Evolutionary conservation across 176 grass and related monocot genomes (phyloP).

Genomic region (Avena eriantha): DNA sequence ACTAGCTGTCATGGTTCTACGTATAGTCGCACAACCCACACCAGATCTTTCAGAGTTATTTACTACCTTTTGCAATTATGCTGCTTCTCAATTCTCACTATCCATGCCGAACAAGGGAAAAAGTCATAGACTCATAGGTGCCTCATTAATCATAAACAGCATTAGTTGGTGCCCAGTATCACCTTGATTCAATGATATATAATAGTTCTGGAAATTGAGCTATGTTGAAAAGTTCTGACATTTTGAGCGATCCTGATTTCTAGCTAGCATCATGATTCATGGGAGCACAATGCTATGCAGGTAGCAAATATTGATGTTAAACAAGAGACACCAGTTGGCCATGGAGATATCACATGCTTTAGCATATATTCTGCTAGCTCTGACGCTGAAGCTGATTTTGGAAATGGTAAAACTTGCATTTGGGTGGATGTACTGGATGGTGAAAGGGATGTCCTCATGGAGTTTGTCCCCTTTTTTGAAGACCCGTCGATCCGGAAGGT

Average conservation of each 20-base stretch:
- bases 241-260: neutral
- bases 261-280: constrained; percentile 32
- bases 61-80: constrained; percentile 7
- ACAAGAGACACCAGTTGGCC: constrained; percentile 86
- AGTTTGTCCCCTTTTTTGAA: constrained; percentile 96
- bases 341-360: constrained; percentile 94
- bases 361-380: constrained; percentile 80
- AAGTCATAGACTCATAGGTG: neutral
- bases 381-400: constrained; percentile 77
- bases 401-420: constrained; percentile 91
- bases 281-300: constrained; percentile 50
- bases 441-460: constrained; percentile 74
- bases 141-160: neutral
- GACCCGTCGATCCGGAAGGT: constrained; percentile 90
- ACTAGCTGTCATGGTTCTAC: neutral
- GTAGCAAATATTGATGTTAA: constrained; percentile 89
- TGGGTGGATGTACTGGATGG: constrained; percentile 99
- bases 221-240: constrained; percentile 32
- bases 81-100: constrained; percentile 8
- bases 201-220: neutral
- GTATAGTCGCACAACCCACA: neutral
- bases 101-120: neutral
- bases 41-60: neutral
- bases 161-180: neutral
- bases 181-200: constrained; percentile 24